Evolutionary conservation across 2,329 filamentous ascomycete species (phyloP), one percentile per base, ranked within the genome.

Genomic region (Colletotrichum spinosum): DNA sequence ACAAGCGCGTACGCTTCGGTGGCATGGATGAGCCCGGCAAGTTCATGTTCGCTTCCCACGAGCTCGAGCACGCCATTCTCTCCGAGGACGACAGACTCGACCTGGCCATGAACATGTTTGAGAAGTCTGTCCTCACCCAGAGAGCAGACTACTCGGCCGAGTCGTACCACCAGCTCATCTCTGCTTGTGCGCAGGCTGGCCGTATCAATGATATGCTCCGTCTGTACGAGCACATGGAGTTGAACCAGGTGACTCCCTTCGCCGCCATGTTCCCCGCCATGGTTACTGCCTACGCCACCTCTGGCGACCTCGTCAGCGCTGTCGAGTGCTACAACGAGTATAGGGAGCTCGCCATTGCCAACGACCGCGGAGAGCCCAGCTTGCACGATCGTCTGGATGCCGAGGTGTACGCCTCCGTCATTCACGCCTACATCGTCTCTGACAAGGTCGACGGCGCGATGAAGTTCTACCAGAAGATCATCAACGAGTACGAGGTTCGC

Each of bases 281-380:
- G 92, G 97, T 99, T 76, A 90, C 92, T n/a, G 94, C 94, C 0
- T 98, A 97, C 74, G 93, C 93, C 67, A 86, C 87, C 46, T 87
- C 86, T 10, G 92, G 94, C 54, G 94, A 98, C 75, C 81, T 98
- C 49, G 85, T 90, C 72, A 97, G 92, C 71, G 96, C 94, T 17
- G 92, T 98, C 7, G 94, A 97, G 76, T 94, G 93, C 79, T 99
- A 97, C 80, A 95, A 97, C 69, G 93, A 97, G 78, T 98, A 98
- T 84, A 93, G 93, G 74, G 87, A 88, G 50, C 84, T 97, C 46
- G 94, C 95, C n/a, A 88, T 98, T 56, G 89, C 91, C 44, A 87
- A 96, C 75, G 92, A 97, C 76, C 88, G 86, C 44, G 94, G 94
- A 62, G 83, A 88, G 65, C 83, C 89, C 51, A 86, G 86, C 15